A percentile compares a stretch with the other conserved stretches of the same genome.
Evolutionary conservation across 176 grass and related monocot species (phyloP).

Genomic region (Carex scoparia): DNA sequence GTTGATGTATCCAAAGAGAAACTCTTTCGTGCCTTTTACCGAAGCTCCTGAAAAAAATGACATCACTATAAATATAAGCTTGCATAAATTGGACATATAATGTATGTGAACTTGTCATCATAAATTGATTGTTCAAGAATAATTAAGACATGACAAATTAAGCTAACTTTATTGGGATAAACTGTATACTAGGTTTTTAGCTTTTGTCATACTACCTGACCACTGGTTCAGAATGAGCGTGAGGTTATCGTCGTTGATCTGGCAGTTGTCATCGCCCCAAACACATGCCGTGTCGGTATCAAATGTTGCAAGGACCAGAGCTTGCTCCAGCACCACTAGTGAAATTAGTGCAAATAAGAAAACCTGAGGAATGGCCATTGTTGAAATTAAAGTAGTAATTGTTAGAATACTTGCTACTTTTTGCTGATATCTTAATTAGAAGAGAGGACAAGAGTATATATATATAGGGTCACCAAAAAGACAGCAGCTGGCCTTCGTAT

Average conservation of each 20-base stretch:
- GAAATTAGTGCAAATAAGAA: not conserved
- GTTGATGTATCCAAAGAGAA: constrained; percentile 54
- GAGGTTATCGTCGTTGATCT: constrained; percentile 4
- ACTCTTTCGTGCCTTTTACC: constrained; percentile 39
- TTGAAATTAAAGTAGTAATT: not conserved
- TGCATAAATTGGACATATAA: not conserved
- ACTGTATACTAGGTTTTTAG: not conserved
- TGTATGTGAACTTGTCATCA: not conserved
- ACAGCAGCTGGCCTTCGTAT: not conserved
- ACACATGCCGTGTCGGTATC: not conserved
- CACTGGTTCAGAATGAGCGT: constrained; percentile 16
- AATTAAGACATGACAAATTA: not conserved
- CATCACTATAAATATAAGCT: not conserved
- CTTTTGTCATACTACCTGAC: not conserved
- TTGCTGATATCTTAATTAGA: not conserved
- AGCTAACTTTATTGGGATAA: not conserved
- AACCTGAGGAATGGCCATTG: not conserved
- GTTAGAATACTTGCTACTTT: not conserved
- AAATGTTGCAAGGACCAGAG: constrained; percentile 14
- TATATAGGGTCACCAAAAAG: not conserved
- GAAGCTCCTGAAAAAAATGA: constrained; percentile 26
- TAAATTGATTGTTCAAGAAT: not conserved
- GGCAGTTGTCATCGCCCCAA: constrained; percentile 7
- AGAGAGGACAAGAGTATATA: not conserved
- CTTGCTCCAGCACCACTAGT: constrained; percentile 8